phyloP scores from a whole-genome alignment of 176 grass and related monocot genomes.

The Chrysopogon serrulatus region DNA sequence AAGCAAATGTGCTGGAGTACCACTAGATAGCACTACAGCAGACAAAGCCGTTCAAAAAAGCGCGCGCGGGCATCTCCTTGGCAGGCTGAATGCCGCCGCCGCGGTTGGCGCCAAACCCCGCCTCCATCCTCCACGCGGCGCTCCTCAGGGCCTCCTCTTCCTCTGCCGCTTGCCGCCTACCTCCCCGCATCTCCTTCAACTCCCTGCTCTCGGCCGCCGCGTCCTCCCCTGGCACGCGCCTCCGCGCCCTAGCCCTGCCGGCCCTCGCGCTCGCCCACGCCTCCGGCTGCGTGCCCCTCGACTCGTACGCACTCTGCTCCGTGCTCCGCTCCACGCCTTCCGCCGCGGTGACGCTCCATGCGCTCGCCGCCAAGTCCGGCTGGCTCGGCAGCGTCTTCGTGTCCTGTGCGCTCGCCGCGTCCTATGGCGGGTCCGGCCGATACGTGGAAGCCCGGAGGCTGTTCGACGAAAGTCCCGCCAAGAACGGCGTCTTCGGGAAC shows the following conservation, averaged over 20 bases:
- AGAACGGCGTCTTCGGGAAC: slow-evolving; percentile 58
- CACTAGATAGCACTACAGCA: background rate
- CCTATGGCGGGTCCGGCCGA: slow-evolving; percentile 29
- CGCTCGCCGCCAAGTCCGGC: slow-evolving; percentile 34
- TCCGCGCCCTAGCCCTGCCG: slow-evolving; percentile 29
- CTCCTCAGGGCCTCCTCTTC: slow-evolving; percentile 27
- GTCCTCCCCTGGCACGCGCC: slow-evolving; percentile 23
- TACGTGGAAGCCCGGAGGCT: slow-evolving; percentile 34
- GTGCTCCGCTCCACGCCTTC: slow-evolving; percentile 27
- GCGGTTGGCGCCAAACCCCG: slow-evolving; percentile 21
- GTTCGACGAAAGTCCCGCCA: slow-evolving; percentile 51
- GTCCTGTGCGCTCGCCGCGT: slow-evolving; percentile 50
- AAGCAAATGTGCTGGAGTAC: background rate
- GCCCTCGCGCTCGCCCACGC: slow-evolving; percentile 45
- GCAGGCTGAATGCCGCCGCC: slow-evolving; percentile 7
- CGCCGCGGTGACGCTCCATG: slow-evolving; percentile 24
- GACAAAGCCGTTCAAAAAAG: background rate
- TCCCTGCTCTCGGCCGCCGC: slow-evolving; percentile 44
- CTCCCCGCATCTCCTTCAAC: slow-evolving; percentile 26
- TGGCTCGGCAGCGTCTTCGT: slow-evolving; percentile 62
- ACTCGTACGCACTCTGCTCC: slow-evolving; percentile 66
- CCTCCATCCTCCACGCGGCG: slow-evolving; percentile 45
- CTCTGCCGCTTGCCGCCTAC: slow-evolving; percentile 1
- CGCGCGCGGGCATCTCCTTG: background rate
- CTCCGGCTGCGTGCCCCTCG: slow-evolving; percentile 20